Evolutionary conservation across 257 asterid species (phyloP).

Genomic region (Solanum sejunctum): DNA sequence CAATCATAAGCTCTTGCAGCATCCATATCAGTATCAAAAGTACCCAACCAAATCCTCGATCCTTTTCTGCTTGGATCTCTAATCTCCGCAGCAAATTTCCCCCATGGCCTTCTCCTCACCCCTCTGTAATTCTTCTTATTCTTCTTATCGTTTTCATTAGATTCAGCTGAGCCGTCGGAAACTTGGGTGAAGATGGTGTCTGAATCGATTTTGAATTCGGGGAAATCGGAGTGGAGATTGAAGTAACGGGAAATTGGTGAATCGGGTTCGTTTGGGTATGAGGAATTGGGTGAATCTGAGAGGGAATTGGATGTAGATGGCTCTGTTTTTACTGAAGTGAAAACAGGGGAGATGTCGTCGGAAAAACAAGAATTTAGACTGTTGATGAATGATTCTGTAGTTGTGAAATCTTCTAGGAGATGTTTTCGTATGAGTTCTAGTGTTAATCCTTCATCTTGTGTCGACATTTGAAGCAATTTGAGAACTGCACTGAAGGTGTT

Average conservation of each 20-base stretch:
- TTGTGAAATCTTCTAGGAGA: constrained; percentile 37
- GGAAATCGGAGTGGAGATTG: constrained; percentile 11
- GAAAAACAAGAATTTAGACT: constrained; percentile 25
- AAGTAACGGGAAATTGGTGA: constrained; percentile 7
- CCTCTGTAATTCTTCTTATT: constrained; percentile 43
- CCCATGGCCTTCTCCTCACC: constrained; percentile 88
- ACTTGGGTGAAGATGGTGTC: neutral
- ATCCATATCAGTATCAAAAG: constrained; percentile 49
- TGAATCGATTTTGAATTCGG: constrained; percentile 15
- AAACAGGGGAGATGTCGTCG: neutral
- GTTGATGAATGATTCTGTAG: constrained; percentile 25
- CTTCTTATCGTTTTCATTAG: neutral
- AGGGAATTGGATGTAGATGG: constrained; percentile 24
- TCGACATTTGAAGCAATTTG: neutral
- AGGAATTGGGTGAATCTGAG: constrained; percentile 1
- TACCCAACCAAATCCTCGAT: constrained; percentile 74
- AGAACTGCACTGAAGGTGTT: neutral
- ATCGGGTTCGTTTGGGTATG: constrained; percentile 11
- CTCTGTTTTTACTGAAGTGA: constrained; percentile 2
- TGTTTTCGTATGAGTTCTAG: constrained; percentile 50
- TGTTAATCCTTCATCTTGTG: constrained; percentile 17
- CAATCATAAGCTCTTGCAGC: constrained; percentile 86
- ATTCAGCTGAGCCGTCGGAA: neutral
- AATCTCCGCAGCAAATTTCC: constrained; percentile 83
- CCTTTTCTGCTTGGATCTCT: constrained; percentile 74